phyloP scores from a whole-genome alignment of 2,329 filamentous ascomycete genomes.

The Salinomyces thailandicus region DNA sequence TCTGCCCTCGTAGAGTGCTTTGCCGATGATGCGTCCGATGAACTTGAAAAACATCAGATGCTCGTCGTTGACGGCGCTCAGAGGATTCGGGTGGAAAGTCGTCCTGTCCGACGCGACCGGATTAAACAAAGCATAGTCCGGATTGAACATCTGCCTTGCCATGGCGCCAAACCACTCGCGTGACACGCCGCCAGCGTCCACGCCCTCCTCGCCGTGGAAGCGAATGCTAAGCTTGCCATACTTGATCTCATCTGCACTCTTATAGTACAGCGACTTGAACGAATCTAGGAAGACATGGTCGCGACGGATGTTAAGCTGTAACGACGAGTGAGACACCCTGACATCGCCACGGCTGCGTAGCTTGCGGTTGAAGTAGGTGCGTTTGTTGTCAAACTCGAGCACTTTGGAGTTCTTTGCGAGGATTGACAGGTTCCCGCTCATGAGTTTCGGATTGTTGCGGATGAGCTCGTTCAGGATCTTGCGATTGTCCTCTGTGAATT shows the following conservation, averaged over 20 bases:
- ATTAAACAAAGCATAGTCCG: slow-evolving; percentile 91
- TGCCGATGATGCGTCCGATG: slow-evolving; percentile 95
- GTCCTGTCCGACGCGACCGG: slow-evolving; percentile 95
- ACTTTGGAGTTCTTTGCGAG: slow-evolving; percentile 98
- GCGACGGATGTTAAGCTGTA: slow-evolving; percentile 82
- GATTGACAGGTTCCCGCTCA: slow-evolving; percentile 95
- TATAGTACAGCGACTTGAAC: slow-evolving; percentile 97
- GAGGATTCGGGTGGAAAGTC: slow-evolving; percentile 94
- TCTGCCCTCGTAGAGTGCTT: slow-evolving; percentile 90
- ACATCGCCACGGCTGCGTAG: slow-evolving; percentile 67
- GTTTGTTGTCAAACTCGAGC: slow-evolving; percentile 97
- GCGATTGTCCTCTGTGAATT: slow-evolving; percentile 92
- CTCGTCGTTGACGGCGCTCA: slow-evolving; percentile 88
- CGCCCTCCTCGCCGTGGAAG: slow-evolving; percentile 94
- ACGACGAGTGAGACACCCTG: slow-evolving; percentile 60
- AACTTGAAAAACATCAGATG: slow-evolving; percentile 99
- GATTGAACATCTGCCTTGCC: slow-evolving; percentile 96
- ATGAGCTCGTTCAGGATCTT: slow-evolving; percentile 97
- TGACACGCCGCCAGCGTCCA: slow-evolving; percentile 93
- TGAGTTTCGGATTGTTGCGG: slow-evolving; percentile 90
- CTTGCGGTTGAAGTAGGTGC: slow-evolving; percentile 94
- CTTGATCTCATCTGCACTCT: slow-evolving; percentile 93
- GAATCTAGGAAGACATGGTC: slow-evolving; percentile 97
- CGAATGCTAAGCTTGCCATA: slow-evolving; percentile 96
- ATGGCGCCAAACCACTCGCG: slow-evolving; percentile 99